These are phyloP conservation scores for Malus sieversii DNA, from an alignment of 306 rosid genomes.

Conservation along the genomic window DNA sequence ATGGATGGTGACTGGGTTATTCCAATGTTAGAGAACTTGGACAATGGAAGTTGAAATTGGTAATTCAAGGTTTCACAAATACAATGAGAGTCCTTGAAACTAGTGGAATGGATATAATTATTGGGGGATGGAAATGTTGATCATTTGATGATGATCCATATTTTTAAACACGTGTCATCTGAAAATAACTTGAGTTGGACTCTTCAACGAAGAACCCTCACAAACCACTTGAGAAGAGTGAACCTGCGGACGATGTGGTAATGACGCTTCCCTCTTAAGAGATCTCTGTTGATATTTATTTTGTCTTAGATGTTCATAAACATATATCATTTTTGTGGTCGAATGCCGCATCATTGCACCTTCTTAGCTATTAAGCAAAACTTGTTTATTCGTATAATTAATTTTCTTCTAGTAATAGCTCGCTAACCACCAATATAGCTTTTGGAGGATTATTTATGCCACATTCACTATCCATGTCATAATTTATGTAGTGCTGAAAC, in stretches of 20 bases:
- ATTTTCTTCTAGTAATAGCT: background rate
- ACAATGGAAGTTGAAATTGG: slow-evolving; percentile 17
- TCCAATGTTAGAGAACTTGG: slow-evolving; percentile 48
- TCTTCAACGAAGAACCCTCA: background rate
- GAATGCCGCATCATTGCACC: background rate
- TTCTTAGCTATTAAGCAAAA: background rate
- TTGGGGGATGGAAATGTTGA: background rate
- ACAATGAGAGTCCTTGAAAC: background rate
- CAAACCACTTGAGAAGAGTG: background rate
- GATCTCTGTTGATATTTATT: background rate
- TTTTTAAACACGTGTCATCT: background rate
- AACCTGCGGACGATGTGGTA: background rate
- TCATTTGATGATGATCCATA: background rate
- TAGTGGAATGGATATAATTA: background rate
- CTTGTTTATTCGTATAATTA: background rate
- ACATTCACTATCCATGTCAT: background rate
- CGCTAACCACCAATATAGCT: background rate
- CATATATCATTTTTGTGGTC: background rate
- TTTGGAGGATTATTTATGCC: background rate
- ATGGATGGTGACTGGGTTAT: slow-evolving; percentile 56
- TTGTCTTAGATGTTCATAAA: background rate
- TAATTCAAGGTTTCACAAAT: background rate
- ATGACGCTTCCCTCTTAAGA: background rate
- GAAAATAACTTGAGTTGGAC: background rate
- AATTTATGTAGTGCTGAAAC: background rate